Evolutionary conservation across 129 eudicot genomes (phyloP), one percentile per base, ranked within the genome.

Genomic region (Smallanthus sonchifolius): DNA sequence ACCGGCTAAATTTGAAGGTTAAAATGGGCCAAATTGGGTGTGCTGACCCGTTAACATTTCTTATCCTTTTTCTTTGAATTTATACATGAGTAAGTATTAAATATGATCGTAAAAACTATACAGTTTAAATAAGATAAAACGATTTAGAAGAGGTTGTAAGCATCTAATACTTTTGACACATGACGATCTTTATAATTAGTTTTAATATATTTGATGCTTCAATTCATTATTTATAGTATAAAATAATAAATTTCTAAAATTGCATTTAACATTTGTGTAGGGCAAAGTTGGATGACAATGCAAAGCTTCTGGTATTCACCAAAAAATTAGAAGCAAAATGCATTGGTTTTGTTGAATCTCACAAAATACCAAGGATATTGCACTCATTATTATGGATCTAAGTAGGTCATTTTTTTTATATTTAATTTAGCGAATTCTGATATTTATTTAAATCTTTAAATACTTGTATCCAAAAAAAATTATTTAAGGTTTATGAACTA

Each of bases 301-400:
- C 82, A 2, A 83, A 67, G 69, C 96, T 92, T 35, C 77, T 89
- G 89, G 98, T 87, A 37, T 92, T 92, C 70, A 84, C 96, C 39
- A 84, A 92, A 84, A 92, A 89, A 63, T 60, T 92, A 63, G 98
- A 92, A 84, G 96, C 95, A 39, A 96, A 96, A 24, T 92, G 98
- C 78, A 77, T 92, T 57, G 92, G 85, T 30, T 64, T 78, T 1
- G 96, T 92, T 36, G 95, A 92, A 69, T 72, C 89, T 1, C 96
- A 96, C 59, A 92, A 90, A 78, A 92, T 92, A 92, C 98, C 44
- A 92, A 92, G 84, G 98, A 92, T 83, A 95, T 92, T 79, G 96
- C 98, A 62, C 84, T 92, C 69, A 83, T 92, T 52, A 84, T 89
- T 92, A 92, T 57, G 98, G 98, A 48, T 79, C 96, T 79, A 87